Evolutionary conservation across 2,329 filamentous ascomycete species (phyloP), one percentile per base, ranked within the genome.

Genomic region (Orbilia blumenaviensis): DNA sequence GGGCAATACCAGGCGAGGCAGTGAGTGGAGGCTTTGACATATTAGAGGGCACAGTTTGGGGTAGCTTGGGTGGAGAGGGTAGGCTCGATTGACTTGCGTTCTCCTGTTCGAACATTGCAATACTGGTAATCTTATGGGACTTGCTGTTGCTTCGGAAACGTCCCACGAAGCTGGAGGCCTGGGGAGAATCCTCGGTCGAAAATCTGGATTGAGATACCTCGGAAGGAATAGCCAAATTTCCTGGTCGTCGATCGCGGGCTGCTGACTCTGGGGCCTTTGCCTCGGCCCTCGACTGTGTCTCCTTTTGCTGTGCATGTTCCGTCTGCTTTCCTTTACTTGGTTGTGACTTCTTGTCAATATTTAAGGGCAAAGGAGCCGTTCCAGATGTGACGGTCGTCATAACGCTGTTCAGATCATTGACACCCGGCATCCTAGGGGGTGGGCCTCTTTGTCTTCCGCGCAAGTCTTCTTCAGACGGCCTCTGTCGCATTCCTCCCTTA

Each of bases 131-230:
- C 36, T 75, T 75, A 18, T 75, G 63, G 18, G 71, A 63, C 60
- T 75, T 75, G 56, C 71, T 75, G 32, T 67, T 64, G 38, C 71
- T 75, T 32, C 71, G 63, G 41, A 75, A 75, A 23, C 71, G 71
- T 5, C 63, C 63, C 21, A 63, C 62, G 14, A 75, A 75, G 29
- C 63, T 67, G 10, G 67, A 58, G 5, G 58, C 46, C 16, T 75
- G 71, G 12, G 71, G 71, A 10, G 71, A 75, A 18, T 75, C 71
- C 9, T 75, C 71, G 14, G 71, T 67, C 2, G 71, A 75, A 18
- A 75, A 75, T 21, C 63, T 27, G n/a, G 71, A 75, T 25, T 63
- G 71, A 0, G 56, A 29, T 2, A 60, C 41, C 3, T 75, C 71
- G 10, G 63, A 23, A 34, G 71, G 56, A 27, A 75, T 64, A 18